Percentiles rank a stretch among this genome's conserved stretches.
phyloP scores from a whole-genome alignment of 2,329 filamentous ascomycete species.

The Ophiocordyceps camponoti-leonardi region DNA sequence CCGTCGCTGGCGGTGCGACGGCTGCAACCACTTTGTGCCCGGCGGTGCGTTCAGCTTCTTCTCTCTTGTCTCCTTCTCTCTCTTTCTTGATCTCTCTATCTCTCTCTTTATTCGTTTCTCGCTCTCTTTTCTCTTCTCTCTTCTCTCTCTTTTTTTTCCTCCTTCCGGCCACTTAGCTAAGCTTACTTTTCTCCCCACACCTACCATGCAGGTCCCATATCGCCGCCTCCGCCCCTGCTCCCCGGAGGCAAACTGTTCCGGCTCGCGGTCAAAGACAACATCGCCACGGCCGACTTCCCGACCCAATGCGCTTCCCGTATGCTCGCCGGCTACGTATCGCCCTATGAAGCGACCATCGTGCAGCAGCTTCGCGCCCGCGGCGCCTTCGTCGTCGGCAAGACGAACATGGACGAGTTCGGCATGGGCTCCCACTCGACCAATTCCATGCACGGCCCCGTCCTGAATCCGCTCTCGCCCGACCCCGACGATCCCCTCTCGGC shows the following conservation, averaged over 20 bases:
- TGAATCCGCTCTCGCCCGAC: slow-evolving; percentile 23
- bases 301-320: slow-evolving; percentile 76
- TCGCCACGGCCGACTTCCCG: slow-evolving; percentile 42
- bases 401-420: slow-evolving; percentile 90
- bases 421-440: slow-evolving; percentile 77
- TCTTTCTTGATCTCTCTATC: not conserved
- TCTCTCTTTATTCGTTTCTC: too few relatives aligned
- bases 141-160: too few relatives aligned
- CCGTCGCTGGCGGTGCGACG: slow-evolving; percentile 9
- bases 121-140: not conserved
- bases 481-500: slow-evolving; percentile 37
- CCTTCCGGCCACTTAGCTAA: not conserved
- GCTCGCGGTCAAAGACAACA: slow-evolving; percentile 63
- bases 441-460: slow-evolving; percentile 51
- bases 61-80: not conserved
- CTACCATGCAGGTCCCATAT: not conserved
- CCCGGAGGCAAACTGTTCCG: slow-evolving; percentile 16
- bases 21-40: slow-evolving; percentile 19
- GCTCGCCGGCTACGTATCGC: slow-evolving; percentile 52
- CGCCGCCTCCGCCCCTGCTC: slow-evolving; percentile 2
- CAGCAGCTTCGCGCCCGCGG: slow-evolving; percentile 45
- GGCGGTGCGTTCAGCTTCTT: slow-evolving; percentile 8
- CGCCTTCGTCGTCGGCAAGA: slow-evolving; percentile 55
- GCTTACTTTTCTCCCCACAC: too few relatives aligned
- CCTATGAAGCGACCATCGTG: slow-evolving; percentile 72